Conservation (phyloP, 768 basidiomycete species). For the Rhizopogon sp. region DNA sequence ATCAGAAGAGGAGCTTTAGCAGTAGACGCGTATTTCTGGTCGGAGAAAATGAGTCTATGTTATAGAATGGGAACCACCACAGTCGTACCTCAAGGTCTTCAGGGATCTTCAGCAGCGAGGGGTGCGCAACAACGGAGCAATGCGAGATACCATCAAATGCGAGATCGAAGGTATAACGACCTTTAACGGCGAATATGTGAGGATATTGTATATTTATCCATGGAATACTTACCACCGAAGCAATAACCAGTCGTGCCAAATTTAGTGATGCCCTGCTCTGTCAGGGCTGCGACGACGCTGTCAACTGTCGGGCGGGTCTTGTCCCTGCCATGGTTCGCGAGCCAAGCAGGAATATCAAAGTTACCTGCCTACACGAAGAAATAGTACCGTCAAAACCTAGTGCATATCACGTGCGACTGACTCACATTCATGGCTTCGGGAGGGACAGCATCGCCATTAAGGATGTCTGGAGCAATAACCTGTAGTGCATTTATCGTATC, state of each 20-base stretch:
- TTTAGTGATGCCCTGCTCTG: slow-evolving; percentile 30
- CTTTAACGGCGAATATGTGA: slow-evolving; percentile 8
- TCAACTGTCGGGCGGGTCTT: slow-evolving; percentile 31
- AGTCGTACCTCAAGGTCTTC: slow-evolving; percentile 31
- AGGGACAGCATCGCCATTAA: slow-evolving; percentile 34
- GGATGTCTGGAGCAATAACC: slow-evolving; percentile 30
- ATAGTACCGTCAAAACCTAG: background rate
- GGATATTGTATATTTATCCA: background rate
- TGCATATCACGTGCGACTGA: background rate
- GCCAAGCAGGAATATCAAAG: slow-evolving; percentile 30
- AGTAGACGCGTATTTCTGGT: too few species aligned
- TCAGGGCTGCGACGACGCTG: slow-evolving; percentile 32
- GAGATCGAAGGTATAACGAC: slow-evolving; percentile 40
- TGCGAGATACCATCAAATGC: slow-evolving; percentile 36
- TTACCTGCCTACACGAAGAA: background rate
- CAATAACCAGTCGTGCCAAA: slow-evolving; percentile 41
- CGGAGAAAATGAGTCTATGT: background rate
- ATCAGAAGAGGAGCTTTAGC: slow-evolving; percentile 35
- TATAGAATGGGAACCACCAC: too few species aligned
- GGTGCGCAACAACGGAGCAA: slow-evolving; percentile 40
- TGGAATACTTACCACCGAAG: slow-evolving; percentile 27
- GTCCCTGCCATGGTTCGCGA: slow-evolving; percentile 26
- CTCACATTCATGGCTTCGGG: background rate
- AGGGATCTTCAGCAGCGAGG: slow-evolving; percentile 36
- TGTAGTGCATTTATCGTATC: background rate